A percentile compares a stretch with the other conserved stretches of the same genome.
Conservation (phyloP, 805 yeast species). For the Sungouiozyma ichnusensis region DNA sequence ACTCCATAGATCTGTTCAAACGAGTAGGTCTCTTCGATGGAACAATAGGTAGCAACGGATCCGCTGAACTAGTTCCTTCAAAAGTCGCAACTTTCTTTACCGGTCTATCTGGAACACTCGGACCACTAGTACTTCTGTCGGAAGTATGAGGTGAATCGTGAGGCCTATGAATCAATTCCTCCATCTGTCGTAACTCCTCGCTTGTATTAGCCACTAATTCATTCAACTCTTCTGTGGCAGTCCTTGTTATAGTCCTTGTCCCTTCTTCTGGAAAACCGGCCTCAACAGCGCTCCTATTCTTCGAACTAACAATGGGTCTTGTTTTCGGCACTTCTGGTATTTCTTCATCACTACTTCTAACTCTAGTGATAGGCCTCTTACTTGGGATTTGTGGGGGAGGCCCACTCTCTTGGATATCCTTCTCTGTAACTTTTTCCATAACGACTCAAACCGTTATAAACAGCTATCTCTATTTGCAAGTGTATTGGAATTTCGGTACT, state of each 20-base stretch:
- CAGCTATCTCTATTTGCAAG: too few species aligned
- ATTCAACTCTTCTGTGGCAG: slow-evolving; percentile 9
- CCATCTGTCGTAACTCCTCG: slow-evolving; percentile 9
- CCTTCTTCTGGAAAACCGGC: background rate
- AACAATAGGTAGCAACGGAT: slow-evolving; percentile 1
- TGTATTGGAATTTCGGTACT: too few species aligned
- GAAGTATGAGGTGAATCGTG: background rate
- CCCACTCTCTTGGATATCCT: slow-evolving; percentile 9
- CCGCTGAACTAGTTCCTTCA: background rate
- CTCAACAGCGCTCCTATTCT: background rate
- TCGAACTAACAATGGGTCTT: slow-evolving; percentile 4
- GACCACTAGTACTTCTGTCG: background rate
- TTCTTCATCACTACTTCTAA: background rate
- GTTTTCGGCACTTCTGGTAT: slow-evolving; percentile 3
- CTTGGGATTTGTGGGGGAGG: slow-evolving; percentile 5
- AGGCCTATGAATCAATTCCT: slow-evolving; percentile 4
- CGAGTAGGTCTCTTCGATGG: background rate
- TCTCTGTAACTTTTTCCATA: slow-evolving; percentile 6
- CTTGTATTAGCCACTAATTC: slow-evolving; percentile 5
- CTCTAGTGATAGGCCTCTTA: slow-evolving; percentile 1
- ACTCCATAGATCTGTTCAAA: background rate
- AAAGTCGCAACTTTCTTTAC: slow-evolving; percentile 3
- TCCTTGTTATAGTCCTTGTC: slow-evolving; percentile 7
- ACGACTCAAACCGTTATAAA: background rate
- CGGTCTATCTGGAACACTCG: slow-evolving; percentile 7